These are phyloP conservation scores for Stachybotrys chlorohalonatus DNA, from an alignment of 2,329 filamentous ascomycete species.

Conservation along the genomic window DNA sequence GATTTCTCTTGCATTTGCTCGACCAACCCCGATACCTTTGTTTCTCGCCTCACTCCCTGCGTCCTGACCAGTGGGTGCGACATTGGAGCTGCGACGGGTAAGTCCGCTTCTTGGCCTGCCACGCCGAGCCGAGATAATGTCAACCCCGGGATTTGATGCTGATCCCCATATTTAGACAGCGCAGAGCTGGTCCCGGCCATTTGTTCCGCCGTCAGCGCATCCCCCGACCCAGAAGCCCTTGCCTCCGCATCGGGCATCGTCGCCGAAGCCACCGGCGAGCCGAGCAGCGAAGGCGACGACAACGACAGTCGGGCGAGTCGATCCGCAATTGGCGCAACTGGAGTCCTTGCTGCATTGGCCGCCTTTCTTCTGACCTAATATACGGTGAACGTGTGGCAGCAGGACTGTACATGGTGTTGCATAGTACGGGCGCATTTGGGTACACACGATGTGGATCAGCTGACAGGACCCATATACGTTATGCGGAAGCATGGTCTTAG, in stretches of 20 bases:
- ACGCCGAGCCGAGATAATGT: not conserved
- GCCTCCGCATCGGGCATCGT: not conserved
- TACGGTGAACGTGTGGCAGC: not conserved
- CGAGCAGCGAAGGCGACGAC: not conserved
- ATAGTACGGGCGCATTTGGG: not conserved
- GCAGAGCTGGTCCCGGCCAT: not conserved
- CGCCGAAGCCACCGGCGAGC: not conserved
- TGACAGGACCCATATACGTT: no score
- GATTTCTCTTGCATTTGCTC: not conserved
- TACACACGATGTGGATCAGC: no score
- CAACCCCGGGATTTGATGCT: no score
- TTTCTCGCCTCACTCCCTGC: not conserved
- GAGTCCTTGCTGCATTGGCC: not conserved
- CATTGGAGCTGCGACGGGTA: not conserved
- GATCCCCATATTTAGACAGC: not conserved
- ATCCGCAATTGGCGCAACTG: not conserved
- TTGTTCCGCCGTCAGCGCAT: not conserved
- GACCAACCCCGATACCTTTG: not conserved
- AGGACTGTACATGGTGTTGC: not conserved
- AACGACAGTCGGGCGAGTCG: not conserved
- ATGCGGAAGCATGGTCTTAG: no score
- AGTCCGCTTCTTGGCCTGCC: not conserved
- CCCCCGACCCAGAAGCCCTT: not conserved
- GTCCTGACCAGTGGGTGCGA: not conserved
- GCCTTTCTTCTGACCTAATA: not conserved